These are phyloP conservation scores for Boletales sp. DNA, from an alignment of 768 basidiomycete species.

Conservation along the genomic window DNA sequence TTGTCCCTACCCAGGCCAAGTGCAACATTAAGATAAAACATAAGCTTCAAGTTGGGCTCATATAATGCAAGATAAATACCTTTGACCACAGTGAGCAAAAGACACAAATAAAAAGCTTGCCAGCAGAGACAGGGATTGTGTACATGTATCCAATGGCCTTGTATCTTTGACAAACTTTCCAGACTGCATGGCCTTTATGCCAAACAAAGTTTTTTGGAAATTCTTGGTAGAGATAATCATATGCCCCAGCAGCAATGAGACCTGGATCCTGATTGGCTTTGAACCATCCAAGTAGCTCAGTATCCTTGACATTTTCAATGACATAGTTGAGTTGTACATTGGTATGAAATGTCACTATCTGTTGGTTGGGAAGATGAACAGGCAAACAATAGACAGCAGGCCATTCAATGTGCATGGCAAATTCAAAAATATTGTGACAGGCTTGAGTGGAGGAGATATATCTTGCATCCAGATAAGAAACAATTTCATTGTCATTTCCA, in stretches of 20 bases:
- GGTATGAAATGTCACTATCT: slow-evolving; percentile 26
- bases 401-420: not conserved
- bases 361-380: not conserved
- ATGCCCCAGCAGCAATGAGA: slow-evolving; percentile 5
- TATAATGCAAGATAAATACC: too few relatives aligned
- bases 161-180: slow-evolving; percentile 29
- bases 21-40: too few relatives aligned
- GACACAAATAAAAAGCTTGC: slow-evolving; percentile 39
- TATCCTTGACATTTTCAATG: slow-evolving; percentile 15
- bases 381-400: slow-evolving; percentile 5
- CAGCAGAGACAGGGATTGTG: too few relatives aligned
- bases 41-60: too few relatives aligned
- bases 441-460: slow-evolving; percentile 3
- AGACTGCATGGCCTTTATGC: slow-evolving; percentile 7
- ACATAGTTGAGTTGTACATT: too few relatives aligned
- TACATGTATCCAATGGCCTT: slow-evolving; percentile 16
- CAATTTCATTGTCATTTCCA: not conserved
- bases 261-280: slow-evolving; percentile 22
- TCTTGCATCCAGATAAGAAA: slow-evolving; percentile 3
- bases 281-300: slow-evolving; percentile 32
- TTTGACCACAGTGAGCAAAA: slow-evolving; percentile 36
- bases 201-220: slow-evolving; percentile 32
- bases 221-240: slow-evolving; percentile 29
- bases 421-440: not conserved
- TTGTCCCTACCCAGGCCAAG: too few relatives aligned